These are phyloP conservation scores for Lachancea lanzarotensis DNA, from an alignment of 805 yeast genomes.

Conservation along the genomic window DNA sequence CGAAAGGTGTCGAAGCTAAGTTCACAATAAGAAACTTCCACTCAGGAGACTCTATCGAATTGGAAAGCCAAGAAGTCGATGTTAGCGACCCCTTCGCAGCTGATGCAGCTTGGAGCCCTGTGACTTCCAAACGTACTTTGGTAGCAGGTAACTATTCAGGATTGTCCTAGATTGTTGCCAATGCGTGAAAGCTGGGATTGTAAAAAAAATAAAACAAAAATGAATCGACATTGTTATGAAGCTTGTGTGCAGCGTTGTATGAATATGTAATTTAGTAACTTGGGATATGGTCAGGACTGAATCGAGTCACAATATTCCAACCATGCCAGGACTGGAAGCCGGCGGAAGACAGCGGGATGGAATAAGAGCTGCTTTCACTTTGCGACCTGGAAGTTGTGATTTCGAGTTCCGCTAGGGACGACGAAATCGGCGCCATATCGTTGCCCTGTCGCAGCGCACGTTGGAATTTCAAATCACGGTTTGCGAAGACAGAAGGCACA, in stretches of 20 bases:
- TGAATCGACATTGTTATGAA: neutral
- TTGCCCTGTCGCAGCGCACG: conserved; percentile 7
- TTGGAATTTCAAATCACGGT: conserved; percentile 11
- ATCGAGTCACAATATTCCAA: conserved; percentile 17
- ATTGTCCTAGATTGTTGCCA: conserved; percentile 14
- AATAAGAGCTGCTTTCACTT: neutral
- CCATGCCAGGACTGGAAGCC: conserved; percentile 11
- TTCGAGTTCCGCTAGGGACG: neutral
- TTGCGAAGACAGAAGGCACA: conserved; percentile 17
- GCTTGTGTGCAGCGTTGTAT: neutral
- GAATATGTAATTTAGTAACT: conserved; percentile 1
- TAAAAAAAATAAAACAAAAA: neutral
- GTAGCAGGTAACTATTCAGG: conserved; percentile 36
- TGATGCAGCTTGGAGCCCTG: conserved; percentile 30
- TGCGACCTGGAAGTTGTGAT: neutral
- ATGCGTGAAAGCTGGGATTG: neutral
- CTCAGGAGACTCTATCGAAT: conserved; percentile 38
- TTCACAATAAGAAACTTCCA: conserved; percentile 43
- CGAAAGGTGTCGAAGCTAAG: conserved; percentile 65
- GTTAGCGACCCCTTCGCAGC: conserved; percentile 37
- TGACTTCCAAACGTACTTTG: conserved; percentile 31
- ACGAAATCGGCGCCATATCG: neutral
- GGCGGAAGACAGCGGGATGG: neutral
- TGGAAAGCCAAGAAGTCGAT: conserved; percentile 33
- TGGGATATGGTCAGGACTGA: conserved; percentile 4